phyloP scores from a whole-genome alignment of 2,329 filamentous ascomycete species.

The Cercospora nicotianae region DNA sequence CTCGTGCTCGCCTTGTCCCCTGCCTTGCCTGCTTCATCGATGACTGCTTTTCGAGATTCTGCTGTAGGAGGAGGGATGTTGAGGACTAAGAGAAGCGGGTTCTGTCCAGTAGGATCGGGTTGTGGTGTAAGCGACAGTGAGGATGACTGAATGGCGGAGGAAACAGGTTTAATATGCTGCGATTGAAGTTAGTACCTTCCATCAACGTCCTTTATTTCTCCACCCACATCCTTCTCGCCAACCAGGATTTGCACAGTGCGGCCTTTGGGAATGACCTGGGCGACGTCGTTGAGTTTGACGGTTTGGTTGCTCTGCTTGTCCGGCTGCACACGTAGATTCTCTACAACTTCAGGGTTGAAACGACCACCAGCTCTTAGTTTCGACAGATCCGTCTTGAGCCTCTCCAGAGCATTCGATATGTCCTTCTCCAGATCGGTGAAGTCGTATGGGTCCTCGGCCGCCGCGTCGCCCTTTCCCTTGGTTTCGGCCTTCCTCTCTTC shows the following conservation, averaged over 20 bases:
- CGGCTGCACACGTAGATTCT: conserved; percentile 60
- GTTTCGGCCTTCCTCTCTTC: conserved; percentile 37
- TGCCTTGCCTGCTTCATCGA: conserved; percentile 42
- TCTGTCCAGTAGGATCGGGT: conserved; percentile 49
- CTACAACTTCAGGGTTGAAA: conserved; percentile 62
- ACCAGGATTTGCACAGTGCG: conserved; percentile 62
- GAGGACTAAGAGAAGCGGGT: conserved; percentile 54
- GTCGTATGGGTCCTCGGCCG: conserved; percentile 59
- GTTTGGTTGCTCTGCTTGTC: conserved; percentile 53
- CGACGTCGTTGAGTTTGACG: conserved; percentile 60
- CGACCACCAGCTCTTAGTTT: conserved; percentile 63
- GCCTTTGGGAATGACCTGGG: conserved; percentile 66
- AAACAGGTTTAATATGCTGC: conserved; percentile 57
- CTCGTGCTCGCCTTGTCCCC: conserved; percentile 45
- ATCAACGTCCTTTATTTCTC: conserved; percentile 18
- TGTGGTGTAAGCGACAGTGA: conserved; percentile 54
- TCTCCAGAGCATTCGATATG: conserved; percentile 56
- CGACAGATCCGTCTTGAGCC: conserved; percentile 61
- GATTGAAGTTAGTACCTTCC: not conserved
- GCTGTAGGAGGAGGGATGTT: conserved; percentile 60
- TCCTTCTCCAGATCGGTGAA: conserved; percentile 58
- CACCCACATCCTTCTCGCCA: conserved; percentile 62
- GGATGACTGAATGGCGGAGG: conserved; percentile 54
- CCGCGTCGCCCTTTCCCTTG: conserved; percentile 36
- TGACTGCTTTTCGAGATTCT: conserved; percentile 45